These are phyloP conservation scores for Oenanthe sinensis DNA, from an alignment of 129 eudicot species.

Conservation along the genomic window DNA sequence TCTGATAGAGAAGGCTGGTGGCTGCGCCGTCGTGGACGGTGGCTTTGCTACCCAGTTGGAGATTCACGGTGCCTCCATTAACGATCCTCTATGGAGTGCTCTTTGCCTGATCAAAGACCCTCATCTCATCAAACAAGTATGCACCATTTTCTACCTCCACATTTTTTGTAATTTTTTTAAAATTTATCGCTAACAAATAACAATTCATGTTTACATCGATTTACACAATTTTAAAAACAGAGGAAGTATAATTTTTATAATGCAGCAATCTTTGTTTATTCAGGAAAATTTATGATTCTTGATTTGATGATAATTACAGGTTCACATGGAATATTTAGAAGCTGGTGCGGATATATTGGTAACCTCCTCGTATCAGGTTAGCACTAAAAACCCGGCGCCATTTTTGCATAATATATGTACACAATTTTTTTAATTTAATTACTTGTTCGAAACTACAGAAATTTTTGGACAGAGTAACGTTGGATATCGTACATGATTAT, in stretches of 20 bases:
- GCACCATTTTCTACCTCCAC: neutral
- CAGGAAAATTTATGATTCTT: neutral
- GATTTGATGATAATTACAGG: conserved; percentile 20
- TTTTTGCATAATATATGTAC: neutral
- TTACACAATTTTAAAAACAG: too few species aligned
- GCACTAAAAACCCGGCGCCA: neutral
- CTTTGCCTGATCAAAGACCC: conserved; percentile 73
- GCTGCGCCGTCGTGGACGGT: conserved; percentile 78
- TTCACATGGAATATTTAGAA: conserved; percentile 78
- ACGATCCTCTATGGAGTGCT: conserved; percentile 86
- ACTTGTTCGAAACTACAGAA: too few species aligned
- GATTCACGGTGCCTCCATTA: conserved; percentile 68
- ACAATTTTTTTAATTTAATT: neutral
- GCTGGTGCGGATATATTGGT: conserved; percentile 90
- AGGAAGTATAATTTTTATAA: too few species aligned
- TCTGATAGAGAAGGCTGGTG: conserved; percentile 60
- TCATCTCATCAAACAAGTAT: conserved; percentile 52
- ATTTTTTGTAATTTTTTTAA: neutral
- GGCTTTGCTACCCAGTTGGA: conserved; percentile 86
- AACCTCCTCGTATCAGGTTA: conserved; percentile 89
- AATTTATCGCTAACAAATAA: neutral
- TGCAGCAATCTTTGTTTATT: neutral
- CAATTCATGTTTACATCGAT: neutral
- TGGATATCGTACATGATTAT: too few species aligned
- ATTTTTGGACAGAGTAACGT: too few species aligned